A percentile compares a stretch with the other conserved stretches of the same genome.
These are phyloP conservation scores for Xylaria sp. DNA, from an alignment of 2,329 filamentous ascomycete genomes.

Conservation along the genomic window DNA sequence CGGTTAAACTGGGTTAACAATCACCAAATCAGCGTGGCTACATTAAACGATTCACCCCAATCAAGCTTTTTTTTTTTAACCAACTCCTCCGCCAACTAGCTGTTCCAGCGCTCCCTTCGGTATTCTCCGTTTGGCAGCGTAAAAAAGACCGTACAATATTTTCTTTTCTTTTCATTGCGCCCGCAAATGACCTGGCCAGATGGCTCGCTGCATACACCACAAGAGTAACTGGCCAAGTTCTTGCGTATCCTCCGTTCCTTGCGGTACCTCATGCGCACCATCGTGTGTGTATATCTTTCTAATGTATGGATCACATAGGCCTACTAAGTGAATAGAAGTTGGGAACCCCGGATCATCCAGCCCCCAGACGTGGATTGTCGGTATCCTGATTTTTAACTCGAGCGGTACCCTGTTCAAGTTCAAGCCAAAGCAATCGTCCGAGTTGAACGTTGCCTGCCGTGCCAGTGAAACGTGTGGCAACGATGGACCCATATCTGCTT, in stretches of 20 bases:
- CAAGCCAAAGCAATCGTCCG: conserved; percentile 48
- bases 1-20: too few relatives aligned
- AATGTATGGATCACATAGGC: conserved; percentile 48
- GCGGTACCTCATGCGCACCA: conserved; percentile 38
- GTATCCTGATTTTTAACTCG: conserved; percentile 48
- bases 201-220: conserved; percentile 43
- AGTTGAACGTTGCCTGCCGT: conserved; percentile 45
- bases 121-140: conserved; percentile 19
- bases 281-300: conserved; percentile 42
- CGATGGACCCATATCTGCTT: conserved; percentile 32
- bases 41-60: neutral
- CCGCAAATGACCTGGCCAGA: conserved; percentile 43
- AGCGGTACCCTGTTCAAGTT: conserved; percentile 45
- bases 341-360: conserved; percentile 43
- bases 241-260: conserved; percentile 32
- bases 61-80: neutral
- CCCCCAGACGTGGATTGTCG: conserved; percentile 47
- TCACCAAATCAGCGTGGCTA: neutral
- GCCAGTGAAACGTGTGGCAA: conserved; percentile 36
- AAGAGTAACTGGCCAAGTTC: conserved; percentile 39
- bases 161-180: conserved; percentile 21
- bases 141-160: too few relatives aligned
- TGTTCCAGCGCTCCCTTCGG: neutral
- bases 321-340: conserved; percentile 44
- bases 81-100: neutral